Conservation (phyloP, 2,329 filamentous ascomycete species). For the Beauveria scarabaeidicola region DNA sequence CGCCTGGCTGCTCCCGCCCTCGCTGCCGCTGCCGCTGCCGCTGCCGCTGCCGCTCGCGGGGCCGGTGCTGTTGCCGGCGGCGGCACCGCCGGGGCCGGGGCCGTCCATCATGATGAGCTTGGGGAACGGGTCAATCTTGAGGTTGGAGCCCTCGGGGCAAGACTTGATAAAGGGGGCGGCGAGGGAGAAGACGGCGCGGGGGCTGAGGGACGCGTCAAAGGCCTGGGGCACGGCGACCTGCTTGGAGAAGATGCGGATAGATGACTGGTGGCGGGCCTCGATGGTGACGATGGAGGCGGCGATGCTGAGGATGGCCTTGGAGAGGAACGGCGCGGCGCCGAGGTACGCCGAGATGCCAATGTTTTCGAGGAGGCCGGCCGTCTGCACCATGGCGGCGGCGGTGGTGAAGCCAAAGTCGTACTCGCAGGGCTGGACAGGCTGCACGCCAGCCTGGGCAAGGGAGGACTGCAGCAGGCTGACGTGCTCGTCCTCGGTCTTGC, state of each 20-base stretch:
- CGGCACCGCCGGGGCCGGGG: neutral
- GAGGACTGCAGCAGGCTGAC: constrained; percentile 41
- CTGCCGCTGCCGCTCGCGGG: no score
- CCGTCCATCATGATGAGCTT: constrained; percentile 27
- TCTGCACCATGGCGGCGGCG: constrained; percentile 44
- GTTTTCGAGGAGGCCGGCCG: constrained; percentile 55
- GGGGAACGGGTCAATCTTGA: constrained; percentile 56
- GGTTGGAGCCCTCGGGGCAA: constrained; percentile 45
- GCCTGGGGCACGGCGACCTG: constrained; percentile 48
- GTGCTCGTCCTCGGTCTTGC: constrained; percentile 45
- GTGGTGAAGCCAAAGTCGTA: constrained; percentile 53
- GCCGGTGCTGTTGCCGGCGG: neutral
- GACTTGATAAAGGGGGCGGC: constrained; percentile 51
- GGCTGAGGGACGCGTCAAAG: constrained; percentile 50
- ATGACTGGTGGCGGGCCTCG: constrained; percentile 55
- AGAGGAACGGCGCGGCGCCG: constrained; percentile 52
- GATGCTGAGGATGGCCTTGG: constrained; percentile 47
- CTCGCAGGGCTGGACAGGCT: constrained; percentile 43
- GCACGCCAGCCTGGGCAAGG: constrained; percentile 27
- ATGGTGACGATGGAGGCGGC: constrained; percentile 56
- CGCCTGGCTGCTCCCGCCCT: constrained; percentile 27
- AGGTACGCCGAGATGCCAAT: constrained; percentile 56
- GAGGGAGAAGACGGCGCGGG: constrained; percentile 56
- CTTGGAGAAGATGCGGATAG: constrained; percentile 42
- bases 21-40: no score